Percentiles rank a stretch among this genome's conserved stretches.
Evolutionary conservation across 495 filamentous ascomycete species (phyloP).

Genomic region (Penicillium antarcticum): DNA sequence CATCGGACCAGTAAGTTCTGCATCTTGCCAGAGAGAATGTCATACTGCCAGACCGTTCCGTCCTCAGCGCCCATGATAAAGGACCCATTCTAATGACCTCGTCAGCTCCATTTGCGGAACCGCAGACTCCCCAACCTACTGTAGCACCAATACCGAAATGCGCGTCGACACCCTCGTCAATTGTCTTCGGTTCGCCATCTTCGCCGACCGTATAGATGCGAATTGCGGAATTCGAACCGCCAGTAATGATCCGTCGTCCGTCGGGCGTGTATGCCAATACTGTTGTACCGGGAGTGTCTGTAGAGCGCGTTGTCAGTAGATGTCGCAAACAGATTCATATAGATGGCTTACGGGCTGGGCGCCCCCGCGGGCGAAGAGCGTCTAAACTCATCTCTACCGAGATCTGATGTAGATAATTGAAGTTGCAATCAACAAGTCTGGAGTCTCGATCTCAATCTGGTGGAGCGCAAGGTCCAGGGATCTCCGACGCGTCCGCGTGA

Average conservation of each 20-base stretch:
- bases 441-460: conserved; percentile 7
- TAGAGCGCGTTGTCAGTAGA: conserved; percentile 11
- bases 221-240: conserved; percentile 84
- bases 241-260: conserved; percentile 71
- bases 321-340: background rate
- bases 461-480: conserved; percentile 11
- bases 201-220: conserved; percentile 86
- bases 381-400: conserved; percentile 34
- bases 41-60: conserved; percentile 87
- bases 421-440: conserved; percentile 2
- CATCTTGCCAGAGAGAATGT: conserved; percentile 68
- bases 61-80: conserved; percentile 90
- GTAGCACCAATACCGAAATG: conserved; percentile 73
- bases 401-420: background rate
- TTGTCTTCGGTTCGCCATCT: conserved; percentile 83
- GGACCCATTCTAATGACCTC: conserved; percentile 58
- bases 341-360: conserved; percentile 42
- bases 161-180: conserved; percentile 82
- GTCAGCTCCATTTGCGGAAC: background rate
- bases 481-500: conserved; percentile 26
- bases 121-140: conserved; percentile 38
- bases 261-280: conserved; percentile 66
- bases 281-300: conserved; percentile 68
- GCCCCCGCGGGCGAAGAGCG: conserved; percentile 39
- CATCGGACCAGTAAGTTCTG: conserved; percentile 78